These are phyloP conservation scores for Pyrrhoderma noxium DNA, from an alignment of 1,284 basidiomycete genomes.

Conservation along the genomic window DNA sequence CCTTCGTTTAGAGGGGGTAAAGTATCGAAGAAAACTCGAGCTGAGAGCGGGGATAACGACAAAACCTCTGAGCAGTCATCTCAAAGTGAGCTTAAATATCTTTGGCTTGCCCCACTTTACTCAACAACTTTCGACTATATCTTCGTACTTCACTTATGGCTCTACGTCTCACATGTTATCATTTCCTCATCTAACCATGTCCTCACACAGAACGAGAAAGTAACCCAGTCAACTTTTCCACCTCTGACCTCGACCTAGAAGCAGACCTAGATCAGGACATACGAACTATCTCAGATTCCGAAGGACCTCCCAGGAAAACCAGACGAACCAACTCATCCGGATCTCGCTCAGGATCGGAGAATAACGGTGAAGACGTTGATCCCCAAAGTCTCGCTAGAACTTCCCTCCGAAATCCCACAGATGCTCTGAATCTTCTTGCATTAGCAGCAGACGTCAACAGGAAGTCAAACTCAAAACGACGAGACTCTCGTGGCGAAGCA, in stretches of 20 bases:
- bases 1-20: slow-evolving; percentile 19
- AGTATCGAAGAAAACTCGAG: slow-evolving; percentile 8
- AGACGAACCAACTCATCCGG: slow-evolving; percentile 11
- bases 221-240: slow-evolving; percentile 9
- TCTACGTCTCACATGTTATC: no score
- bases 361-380: slow-evolving; percentile 10
- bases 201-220: slow-evolving; percentile 5
- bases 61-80: neutral
- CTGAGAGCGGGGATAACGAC: neutral
- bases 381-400: slow-evolving; percentile 17
- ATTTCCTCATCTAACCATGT: neutral
- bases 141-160: no score
- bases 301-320: slow-evolving; percentile 15
- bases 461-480: slow-evolving; percentile 10
- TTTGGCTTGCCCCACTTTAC: neutral
- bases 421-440: slow-evolving; percentile 17
- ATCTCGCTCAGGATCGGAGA: slow-evolving; percentile 9
- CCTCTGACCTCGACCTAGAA: slow-evolving; percentile 15
- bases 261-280: slow-evolving; percentile 11
- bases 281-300: slow-evolving; percentile 4
- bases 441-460: slow-evolving; percentile 17
- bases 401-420: slow-evolving; percentile 18
- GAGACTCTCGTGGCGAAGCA: slow-evolving; percentile 1
- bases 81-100: slow-evolving; percentile 6
- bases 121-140: no score